A percentile compares a stretch with the other conserved stretches of the same genome.
These are phyloP conservation scores for Maudiozyma serrabonitensis DNA, from an alignment of 805 yeast genomes.

Conservation along the genomic window DNA sequence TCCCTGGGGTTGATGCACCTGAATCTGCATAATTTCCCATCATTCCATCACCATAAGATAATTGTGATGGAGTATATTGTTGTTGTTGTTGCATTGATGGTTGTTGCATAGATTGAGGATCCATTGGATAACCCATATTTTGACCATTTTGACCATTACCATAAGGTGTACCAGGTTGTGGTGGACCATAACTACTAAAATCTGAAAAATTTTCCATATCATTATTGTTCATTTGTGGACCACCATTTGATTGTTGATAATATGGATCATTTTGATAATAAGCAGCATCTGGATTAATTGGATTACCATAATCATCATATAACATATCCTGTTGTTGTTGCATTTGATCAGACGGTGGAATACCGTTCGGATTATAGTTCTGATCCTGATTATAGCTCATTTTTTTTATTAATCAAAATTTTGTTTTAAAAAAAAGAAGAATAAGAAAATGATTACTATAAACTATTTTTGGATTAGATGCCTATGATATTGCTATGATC, in stretches of 20 bases:
- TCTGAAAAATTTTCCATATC: conserved; percentile 58
- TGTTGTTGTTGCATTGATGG: conserved; percentile 1
- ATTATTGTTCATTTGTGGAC: conserved; percentile 31
- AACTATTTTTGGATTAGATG: background rate
- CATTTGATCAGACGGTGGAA: background rate
- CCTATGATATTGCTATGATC: too few species aligned
- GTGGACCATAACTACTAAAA: conserved; percentile 52
- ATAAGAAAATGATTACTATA: too few species aligned
- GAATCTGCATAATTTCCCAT: conserved; percentile 45
- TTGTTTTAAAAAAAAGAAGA: too few species aligned
- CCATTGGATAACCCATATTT: background rate
- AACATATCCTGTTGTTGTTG: background rate
- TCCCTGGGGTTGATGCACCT: conserved; percentile 93
- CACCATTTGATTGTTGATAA: conserved; percentile 32
- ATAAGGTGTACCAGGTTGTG: conserved; percentile 34
- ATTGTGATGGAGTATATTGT: conserved; percentile 76
- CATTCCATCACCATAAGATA: conserved; percentile 59
- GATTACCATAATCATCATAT: conserved; percentile 34
- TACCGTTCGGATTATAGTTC: conserved; percentile 9
- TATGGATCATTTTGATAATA: conserved; percentile 15
- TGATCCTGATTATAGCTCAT: conserved; percentile 22
- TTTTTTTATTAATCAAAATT: background rate
- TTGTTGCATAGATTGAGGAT: background rate
- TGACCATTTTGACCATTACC: background rate
- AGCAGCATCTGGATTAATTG: conserved; percentile 14